These are phyloP conservation scores for Scenedesmus sp. DNA, from an alignment of 163 green algal genomes.

Conservation along the genomic window DNA sequence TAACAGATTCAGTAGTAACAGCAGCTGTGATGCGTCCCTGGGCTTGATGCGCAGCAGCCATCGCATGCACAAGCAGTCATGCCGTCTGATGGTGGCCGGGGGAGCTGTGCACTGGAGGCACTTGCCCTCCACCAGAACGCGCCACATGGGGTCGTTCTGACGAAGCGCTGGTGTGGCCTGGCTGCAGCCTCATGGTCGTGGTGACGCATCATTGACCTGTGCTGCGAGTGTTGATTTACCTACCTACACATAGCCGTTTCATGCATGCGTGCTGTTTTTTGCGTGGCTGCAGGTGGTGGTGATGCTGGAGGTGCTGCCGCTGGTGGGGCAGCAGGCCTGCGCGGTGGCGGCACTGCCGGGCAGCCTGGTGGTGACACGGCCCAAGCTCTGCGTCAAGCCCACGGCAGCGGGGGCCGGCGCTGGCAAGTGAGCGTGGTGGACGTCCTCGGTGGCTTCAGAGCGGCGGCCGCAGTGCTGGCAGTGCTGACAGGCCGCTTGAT, in stretches of 20 bases:
- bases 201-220: too few species aligned
- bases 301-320: conserved; percentile 24
- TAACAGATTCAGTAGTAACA: neutral
- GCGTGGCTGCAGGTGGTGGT: conserved; percentile 27
- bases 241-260: too few species aligned
- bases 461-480: too few species aligned
- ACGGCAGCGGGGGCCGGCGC: neutral
- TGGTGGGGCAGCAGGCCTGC: conserved; percentile 36
- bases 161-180: too few species aligned
- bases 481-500: neutral
- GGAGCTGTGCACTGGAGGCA: too few species aligned
- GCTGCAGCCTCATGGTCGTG: conserved; percentile 4
- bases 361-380: conserved; percentile 18
- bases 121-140: too few species aligned
- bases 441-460: neutral
- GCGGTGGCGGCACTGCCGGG: conserved; percentile 20
- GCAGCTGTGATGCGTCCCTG: neutral
- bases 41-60: too few species aligned
- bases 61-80: too few species aligned
- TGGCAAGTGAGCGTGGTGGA: neutral
- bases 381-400: conserved; percentile 32
- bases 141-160: too few species aligned
- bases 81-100: too few species aligned
- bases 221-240: too few species aligned
- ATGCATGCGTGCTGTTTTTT: neutral